phyloP scores from a whole-genome alignment of 75 land plant genomes.

The Selaginella tamariscina region DNA sequence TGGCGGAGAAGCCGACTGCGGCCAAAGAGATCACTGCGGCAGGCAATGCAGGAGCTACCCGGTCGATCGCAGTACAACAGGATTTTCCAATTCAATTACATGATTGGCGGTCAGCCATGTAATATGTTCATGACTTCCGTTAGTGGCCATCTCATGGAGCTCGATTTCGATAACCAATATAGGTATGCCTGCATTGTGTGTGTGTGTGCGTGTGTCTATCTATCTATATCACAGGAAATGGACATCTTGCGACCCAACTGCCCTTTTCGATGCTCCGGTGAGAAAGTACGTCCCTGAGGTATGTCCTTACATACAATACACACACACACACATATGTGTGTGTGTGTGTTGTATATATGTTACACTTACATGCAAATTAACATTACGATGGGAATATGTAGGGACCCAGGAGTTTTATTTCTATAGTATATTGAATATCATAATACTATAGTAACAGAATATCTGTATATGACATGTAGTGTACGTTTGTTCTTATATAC shows the following conservation, averaged over 20 bases:
- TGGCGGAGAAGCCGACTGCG: constrained; percentile 98
- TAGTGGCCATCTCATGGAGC: constrained; percentile 94
- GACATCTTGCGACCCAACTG: constrained; percentile 80
- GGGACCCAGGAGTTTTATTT: constrained; percentile 42
- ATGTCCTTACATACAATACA: too few relatives aligned
- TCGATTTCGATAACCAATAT: constrained; percentile 77
- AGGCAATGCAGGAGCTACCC: constrained; percentile 33
- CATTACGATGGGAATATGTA: constrained; percentile 58
- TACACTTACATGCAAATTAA: not conserved
- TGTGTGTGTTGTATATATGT: not conserved
- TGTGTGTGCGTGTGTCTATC: too few relatives aligned
- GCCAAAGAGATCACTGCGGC: constrained; percentile 64
- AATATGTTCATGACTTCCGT: constrained; percentile 81
- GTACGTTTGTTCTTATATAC: too few relatives aligned
- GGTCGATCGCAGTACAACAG: constrained; percentile 82
- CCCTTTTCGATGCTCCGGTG: constrained; percentile 71
- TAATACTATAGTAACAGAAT: too few relatives aligned
- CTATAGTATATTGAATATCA: not conserved
- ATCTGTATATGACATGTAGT: too few relatives aligned
- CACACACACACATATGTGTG: not conserved
- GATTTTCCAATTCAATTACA: constrained; percentile 69
- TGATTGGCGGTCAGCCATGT: constrained; percentile 41
- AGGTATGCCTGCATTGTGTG: too few relatives aligned
- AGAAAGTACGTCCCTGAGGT: constrained; percentile 73
- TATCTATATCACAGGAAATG: too few relatives aligned